phyloP scores from a whole-genome alignment of 1,284 basidiomycete species.

The Cutaneotrichosporon sp. region DNA sequence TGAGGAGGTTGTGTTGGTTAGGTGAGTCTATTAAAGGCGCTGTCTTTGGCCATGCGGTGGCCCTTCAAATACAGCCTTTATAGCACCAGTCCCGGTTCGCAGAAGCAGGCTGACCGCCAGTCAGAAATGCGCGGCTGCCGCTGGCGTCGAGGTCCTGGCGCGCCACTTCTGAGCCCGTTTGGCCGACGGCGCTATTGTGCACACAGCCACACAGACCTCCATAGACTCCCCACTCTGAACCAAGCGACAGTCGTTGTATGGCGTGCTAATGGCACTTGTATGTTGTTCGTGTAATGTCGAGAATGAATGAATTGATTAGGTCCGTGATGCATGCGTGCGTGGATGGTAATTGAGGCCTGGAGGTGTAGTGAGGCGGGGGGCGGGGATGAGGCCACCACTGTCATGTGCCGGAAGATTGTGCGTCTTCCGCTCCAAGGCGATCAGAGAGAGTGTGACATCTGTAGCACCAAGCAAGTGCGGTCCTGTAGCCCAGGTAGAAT shows the following conservation, averaged over 20 bases:
- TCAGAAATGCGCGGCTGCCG: constrained; percentile 30
- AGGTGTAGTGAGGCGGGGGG: not conserved
- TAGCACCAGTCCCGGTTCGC: not conserved
- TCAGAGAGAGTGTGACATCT: too few species aligned
- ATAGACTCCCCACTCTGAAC: not conserved
- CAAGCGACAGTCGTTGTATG: not conserved
- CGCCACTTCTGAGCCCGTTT: constrained; percentile 35
- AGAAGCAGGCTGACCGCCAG: constrained; percentile 5
- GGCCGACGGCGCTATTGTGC: not conserved
- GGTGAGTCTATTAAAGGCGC: constrained; percentile 8
- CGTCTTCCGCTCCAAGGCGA: too few species aligned
- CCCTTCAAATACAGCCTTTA: not conserved
- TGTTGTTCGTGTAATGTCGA: not conserved
- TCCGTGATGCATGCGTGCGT: too few species aligned
- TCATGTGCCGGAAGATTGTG: too few species aligned
- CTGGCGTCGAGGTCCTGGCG: constrained; percentile 49
- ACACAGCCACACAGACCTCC: not conserved
- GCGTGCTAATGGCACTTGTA: not conserved
- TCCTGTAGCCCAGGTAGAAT: too few species aligned
- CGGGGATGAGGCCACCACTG: not conserved
- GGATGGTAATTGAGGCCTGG: not conserved
- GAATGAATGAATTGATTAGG: not conserved
- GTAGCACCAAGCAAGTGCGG: too few species aligned
- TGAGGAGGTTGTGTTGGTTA: constrained; percentile 30
- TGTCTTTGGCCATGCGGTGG: not conserved